These are phyloP conservation scores for Hippophae tibetana DNA, from an alignment of 306 rosid species.

Conservation along the genomic window DNA sequence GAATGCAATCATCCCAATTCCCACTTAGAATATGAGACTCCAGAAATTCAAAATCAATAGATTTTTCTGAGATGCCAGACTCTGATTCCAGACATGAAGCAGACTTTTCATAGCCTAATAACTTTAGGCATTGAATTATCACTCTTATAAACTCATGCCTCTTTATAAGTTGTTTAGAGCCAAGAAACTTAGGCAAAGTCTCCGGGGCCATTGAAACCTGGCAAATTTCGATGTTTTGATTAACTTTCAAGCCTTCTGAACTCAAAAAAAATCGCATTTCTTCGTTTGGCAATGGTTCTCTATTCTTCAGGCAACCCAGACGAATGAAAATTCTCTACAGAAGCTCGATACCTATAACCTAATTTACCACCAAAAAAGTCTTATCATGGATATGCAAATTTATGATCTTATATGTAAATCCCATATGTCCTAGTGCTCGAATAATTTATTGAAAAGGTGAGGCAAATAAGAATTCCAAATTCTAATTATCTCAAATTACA, in stretches of 20 bases:
- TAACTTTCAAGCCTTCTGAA: slow-evolving; percentile 9
- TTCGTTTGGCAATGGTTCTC: slow-evolving; percentile 11
- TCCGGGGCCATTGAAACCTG: slow-evolving; percentile 31
- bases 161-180: slow-evolving; percentile 48
- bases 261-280: slow-evolving; percentile 12
- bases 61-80: slow-evolving; percentile 56
- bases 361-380: background rate
- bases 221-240: slow-evolving; percentile 12
- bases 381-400: background rate
- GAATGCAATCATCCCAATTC: slow-evolving; percentile 51
- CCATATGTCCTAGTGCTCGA: slow-evolving; percentile 1
- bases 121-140: slow-evolving; percentile 57
- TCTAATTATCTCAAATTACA: background rate
- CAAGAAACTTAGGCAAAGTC: slow-evolving; percentile 36
- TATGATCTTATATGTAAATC: background rate
- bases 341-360: background rate
- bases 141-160: slow-evolving; percentile 62
- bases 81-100: slow-evolving; percentile 66
- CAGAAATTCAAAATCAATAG: slow-evolving; percentile 41
- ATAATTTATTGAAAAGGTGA: background rate
- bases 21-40: slow-evolving; percentile 51
- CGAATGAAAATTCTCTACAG: background rate
- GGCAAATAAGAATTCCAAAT: background rate
- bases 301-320: slow-evolving; percentile 1
- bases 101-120: slow-evolving; percentile 54